Evolutionary conservation across 768 basidiomycete species (phyloP).

Genomic region (Dentipellis sp.): DNA sequence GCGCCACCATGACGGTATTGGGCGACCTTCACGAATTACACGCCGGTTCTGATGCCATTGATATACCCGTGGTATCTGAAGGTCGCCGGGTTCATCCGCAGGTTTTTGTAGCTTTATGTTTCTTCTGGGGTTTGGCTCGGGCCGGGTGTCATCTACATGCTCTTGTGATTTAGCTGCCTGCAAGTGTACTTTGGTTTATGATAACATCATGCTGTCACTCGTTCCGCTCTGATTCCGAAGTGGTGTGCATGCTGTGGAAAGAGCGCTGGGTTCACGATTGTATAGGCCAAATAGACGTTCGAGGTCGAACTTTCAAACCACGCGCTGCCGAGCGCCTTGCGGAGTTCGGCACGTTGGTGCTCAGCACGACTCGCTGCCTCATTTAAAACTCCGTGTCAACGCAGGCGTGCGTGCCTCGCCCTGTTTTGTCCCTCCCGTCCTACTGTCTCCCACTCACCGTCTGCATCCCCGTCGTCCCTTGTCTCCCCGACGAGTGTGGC

Average conservation of each 20-base stretch:
- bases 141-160: background rate
- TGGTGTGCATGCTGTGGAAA: background rate
- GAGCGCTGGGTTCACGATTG: no score
- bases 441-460: background rate
- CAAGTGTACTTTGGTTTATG: background rate
- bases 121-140: slow-evolving; percentile 4
- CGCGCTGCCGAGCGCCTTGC: no score
- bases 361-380: no score
- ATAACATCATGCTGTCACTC: background rate
- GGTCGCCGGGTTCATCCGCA: slow-evolving; percentile 14
- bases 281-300: no score
- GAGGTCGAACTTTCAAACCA: no score
- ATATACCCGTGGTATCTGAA: slow-evolving; percentile 13
- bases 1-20: slow-evolving; percentile 12
- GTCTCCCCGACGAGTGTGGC: background rate
- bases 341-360: no score
- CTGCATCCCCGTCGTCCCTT: background rate
- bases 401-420: background rate
- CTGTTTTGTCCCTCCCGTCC: background rate
- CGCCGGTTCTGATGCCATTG: slow-evolving; percentile 1
- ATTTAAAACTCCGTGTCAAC: background rate
- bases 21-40: slow-evolving; percentile 12
- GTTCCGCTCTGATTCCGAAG: background rate
- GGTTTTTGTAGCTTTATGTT: slow-evolving; percentile 4
- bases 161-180: slow-evolving; percentile 1